Evolutionary conservation across 2,329 filamentous ascomycete species (phyloP).

Genomic region (Lachnum nothofagi): DNA sequence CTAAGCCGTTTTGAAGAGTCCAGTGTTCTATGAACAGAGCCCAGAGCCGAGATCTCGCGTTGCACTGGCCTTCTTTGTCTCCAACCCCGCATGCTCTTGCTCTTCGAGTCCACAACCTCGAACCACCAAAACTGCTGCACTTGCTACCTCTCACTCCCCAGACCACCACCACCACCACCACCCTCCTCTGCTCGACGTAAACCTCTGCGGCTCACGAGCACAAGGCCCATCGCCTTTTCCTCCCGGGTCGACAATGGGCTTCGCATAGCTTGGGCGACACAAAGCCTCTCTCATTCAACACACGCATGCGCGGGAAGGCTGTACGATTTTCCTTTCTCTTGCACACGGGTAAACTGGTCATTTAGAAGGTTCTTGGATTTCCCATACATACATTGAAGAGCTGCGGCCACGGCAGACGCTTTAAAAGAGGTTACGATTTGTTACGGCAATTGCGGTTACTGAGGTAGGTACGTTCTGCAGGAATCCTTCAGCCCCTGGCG

Average conservation of each 20-base stretch:
- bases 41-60: slow-evolving; percentile 8
- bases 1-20: not conserved
- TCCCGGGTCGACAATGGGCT: slow-evolving; percentile 28
- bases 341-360: slow-evolving; percentile 16
- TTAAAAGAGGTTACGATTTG: slow-evolving; percentile 19
- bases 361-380: slow-evolving; percentile 22
- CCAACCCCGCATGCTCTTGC: slow-evolving; percentile 17
- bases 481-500: not conserved
- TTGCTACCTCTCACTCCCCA: slow-evolving; percentile 3
- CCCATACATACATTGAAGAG: slow-evolving; percentile 18
- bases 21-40: slow-evolving; percentile 8
- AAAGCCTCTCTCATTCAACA: slow-evolving; percentile 24
- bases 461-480: slow-evolving; percentile 1
- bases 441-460: slow-evolving; percentile 19
- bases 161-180: not conserved
- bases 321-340: slow-evolving; percentile 20
- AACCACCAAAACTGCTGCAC: not conserved
- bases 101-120: slow-evolving; percentile 6
- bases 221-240: slow-evolving; percentile 18
- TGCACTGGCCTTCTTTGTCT: slow-evolving; percentile 5
- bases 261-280: slow-evolving; percentile 28
- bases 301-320: slow-evolving; percentile 24
- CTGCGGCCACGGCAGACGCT: slow-evolving; percentile 8
- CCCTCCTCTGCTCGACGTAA: not conserved
- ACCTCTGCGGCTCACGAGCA: slow-evolving; percentile 14